Conservation (phyloP, 768 basidiomycete genomes). For the Dictyophora rubrovolvata region DNA sequence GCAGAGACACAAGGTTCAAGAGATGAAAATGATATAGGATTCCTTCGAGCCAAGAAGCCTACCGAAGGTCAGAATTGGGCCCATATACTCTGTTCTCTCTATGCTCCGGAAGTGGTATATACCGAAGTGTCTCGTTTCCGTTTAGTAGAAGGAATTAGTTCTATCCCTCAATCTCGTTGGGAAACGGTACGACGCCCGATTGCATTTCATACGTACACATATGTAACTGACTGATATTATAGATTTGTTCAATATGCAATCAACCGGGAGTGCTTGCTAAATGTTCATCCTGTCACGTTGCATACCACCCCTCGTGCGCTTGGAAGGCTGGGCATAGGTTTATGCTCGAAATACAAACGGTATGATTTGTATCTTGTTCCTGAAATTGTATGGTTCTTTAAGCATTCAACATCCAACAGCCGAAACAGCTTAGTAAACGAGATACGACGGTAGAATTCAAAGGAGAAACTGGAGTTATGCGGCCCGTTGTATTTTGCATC, state of each 20-base stretch:
- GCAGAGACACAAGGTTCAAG: constrained; percentile 43
- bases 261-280: constrained; percentile 59
- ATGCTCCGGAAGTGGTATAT: constrained; percentile 76
- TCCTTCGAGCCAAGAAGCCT: constrained; percentile 70
- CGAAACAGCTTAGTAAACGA: constrained; percentile 67
- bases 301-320: constrained; percentile 86
- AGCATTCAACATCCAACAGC: constrained; percentile 19
- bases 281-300: constrained; percentile 71
- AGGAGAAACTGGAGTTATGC: constrained; percentile 70
- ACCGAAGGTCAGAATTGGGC: constrained; percentile 93
- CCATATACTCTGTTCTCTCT: constrained; percentile 83
- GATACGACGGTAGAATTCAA: constrained; percentile 69
- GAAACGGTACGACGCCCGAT: constrained; percentile 41
- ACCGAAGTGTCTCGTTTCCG: constrained; percentile 64
- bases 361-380: constrained; percentile 26
- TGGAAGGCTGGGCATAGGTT: constrained; percentile 79
- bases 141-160: constrained; percentile 78
- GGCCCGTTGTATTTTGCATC: constrained; percentile 66
- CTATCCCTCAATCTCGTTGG: constrained; percentile 64
- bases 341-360: constrained; percentile 86
- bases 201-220: not conserved
- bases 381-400: not conserved
- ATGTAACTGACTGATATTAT: constrained; percentile 8
- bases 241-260: constrained; percentile 74
- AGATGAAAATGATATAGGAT: constrained; percentile 21